Conservation (phyloP, 371 early-diverging fungal genomes). For the Dichotomocladium elegans region DNA sequence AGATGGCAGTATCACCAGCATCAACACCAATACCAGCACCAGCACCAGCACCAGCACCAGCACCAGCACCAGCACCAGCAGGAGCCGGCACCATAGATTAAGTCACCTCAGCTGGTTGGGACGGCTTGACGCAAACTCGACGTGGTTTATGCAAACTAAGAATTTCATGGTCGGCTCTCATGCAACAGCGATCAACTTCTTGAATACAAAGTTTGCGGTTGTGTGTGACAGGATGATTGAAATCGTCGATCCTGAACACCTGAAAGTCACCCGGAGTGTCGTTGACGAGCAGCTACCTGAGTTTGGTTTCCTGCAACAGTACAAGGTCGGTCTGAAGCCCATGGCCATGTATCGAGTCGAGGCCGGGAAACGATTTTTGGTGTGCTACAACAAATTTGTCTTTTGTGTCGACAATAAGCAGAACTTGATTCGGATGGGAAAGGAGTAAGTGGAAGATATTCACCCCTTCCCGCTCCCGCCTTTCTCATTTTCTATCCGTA, state of each 20-base stretch:
- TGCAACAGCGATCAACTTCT: slow-evolving; percentile 55
- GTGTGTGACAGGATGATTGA: slow-evolving; percentile 75
- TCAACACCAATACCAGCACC: not conserved
- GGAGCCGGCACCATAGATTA: not conserved
- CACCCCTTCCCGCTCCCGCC: too few species aligned
- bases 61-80: not conserved
- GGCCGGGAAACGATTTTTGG: slow-evolving; percentile 55
- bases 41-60: not conserved
- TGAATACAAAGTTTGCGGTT: slow-evolving; percentile 62
- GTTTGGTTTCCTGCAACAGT: slow-evolving; percentile 69
- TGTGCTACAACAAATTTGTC: slow-evolving; percentile 85
- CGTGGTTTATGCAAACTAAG: slow-evolving; percentile 26
- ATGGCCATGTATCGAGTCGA: slow-evolving; percentile 71
- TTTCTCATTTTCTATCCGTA: too few species aligned
- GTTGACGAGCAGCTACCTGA: slow-evolving; percentile 66
- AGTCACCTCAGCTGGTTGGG: not conserved
- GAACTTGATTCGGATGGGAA: too few species aligned
- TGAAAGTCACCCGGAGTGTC: slow-evolving; percentile 37
- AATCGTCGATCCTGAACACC: slow-evolving; percentile 61
- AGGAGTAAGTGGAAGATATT: too few species aligned
- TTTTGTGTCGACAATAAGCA: slow-evolving; percentile 84
- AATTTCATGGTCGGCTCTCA: slow-evolving; percentile 75
- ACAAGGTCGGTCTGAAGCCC: slow-evolving; percentile 59
- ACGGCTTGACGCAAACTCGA: not conserved
- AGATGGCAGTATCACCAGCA: not conserved